A percentile compares a stretch with the other conserved stretches of the same genome.
These are phyloP conservation scores for Adansonia rubrostipa DNA, from an alignment of 441 rosid species.

Conservation along the genomic window DNA sequence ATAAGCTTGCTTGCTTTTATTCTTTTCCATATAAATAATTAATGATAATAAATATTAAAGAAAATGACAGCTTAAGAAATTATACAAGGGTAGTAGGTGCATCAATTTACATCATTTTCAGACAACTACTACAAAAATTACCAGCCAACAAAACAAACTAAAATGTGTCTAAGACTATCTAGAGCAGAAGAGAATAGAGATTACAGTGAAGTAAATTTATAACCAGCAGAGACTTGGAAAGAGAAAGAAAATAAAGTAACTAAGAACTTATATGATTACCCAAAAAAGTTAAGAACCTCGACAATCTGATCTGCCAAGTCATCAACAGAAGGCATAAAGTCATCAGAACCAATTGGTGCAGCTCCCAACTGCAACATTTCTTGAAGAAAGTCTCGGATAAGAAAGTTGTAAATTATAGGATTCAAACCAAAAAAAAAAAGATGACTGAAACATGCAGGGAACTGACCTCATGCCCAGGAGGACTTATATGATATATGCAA, in stretches of 20 bases:
- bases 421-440: conserved; percentile 60
- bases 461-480: conserved; percentile 98
- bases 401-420: conserved; percentile 39
- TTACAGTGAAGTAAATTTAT: conserved; percentile 6
- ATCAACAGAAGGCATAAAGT: conserved; percentile 70
- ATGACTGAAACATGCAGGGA: neutral
- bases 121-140: conserved; percentile 21
- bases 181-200: conserved; percentile 20
- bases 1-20: conserved; percentile 17
- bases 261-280: conserved; percentile 48
- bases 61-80: conserved; percentile 16
- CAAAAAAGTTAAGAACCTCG: conserved; percentile 88
- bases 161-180: conserved; percentile 11
- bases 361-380: conserved; percentile 97
- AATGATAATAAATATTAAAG: neutral
- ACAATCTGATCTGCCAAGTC: conserved; percentile 90
- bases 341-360: conserved; percentile 57
- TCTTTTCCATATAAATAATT: conserved; percentile 10
- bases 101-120: conserved; percentile 28
- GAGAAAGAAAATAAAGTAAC: conserved; percentile 21
- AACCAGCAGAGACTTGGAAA: conserved; percentile 8
- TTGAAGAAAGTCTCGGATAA: conserved; percentile 59
- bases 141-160: conserved; percentile 21
- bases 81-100: neutral
- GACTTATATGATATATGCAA: conserved; percentile 90